Conservation (phyloP, 1,139 yeast species). For the Candida tetrigidarum region DNA sequence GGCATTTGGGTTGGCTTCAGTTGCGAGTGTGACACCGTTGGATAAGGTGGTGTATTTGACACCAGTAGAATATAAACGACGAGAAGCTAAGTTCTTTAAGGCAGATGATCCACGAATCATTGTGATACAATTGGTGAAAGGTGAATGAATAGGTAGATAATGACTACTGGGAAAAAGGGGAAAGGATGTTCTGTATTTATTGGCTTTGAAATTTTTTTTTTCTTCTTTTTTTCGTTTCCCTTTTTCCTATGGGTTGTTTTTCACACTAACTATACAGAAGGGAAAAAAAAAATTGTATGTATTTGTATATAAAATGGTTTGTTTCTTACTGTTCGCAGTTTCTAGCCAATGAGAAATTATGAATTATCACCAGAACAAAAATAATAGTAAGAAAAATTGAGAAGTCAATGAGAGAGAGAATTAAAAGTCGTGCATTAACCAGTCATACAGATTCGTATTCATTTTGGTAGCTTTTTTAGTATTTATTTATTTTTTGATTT, state of each 20-base stretch:
- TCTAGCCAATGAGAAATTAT: slow-evolving; percentile 8
- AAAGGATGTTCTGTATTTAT: neutral
- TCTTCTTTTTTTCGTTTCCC: neutral
- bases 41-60: slow-evolving; percentile 72
- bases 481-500: too few relatives aligned
- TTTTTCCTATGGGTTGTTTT: neutral
- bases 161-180: neutral
- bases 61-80: slow-evolving; percentile 63
- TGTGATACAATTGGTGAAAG: neutral
- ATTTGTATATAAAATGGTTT: too few relatives aligned
- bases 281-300: too few relatives aligned
- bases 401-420: neutral
- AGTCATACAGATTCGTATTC: too few relatives aligned
- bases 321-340: too few relatives aligned
- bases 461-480: neutral
- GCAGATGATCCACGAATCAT: slow-evolving; percentile 46
- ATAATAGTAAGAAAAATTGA: neutral
- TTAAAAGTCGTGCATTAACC: neutral
- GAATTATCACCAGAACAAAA: neutral
- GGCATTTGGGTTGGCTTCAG: slow-evolving; percentile 63
- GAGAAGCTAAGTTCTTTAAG: slow-evolving; percentile 41
- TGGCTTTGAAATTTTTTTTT: slow-evolving; percentile 3
- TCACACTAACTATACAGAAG: neutral
- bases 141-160: slow-evolving; percentile 1
- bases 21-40: slow-evolving; percentile 74